A percentile compares a stretch with the other conserved stretches of the same genome.
Evolutionary conservation across 2,329 filamentous ascomycete species (phyloP).

Genomic region (Nigrospora sphaerica): DNA sequence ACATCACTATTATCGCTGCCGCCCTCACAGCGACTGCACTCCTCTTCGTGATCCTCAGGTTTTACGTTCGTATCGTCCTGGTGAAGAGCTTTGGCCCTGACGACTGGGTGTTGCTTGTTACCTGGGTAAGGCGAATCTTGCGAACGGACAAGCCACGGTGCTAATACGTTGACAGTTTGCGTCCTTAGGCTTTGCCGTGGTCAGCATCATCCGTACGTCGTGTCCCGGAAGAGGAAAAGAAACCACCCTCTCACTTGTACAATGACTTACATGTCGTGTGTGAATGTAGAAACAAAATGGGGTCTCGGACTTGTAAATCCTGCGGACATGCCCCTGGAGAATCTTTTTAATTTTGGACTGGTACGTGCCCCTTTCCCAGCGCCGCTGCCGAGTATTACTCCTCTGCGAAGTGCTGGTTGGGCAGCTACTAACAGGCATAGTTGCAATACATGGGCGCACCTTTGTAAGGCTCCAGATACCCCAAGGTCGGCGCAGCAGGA

Average conservation of each 20-base stretch:
- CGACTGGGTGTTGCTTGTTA: conserved; percentile 22
- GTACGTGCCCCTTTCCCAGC: conserved; percentile 10
- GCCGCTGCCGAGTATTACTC: neutral
- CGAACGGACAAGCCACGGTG: neutral
- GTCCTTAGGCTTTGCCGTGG: conserved; percentile 24
- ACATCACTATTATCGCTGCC: conserved; percentile 20
- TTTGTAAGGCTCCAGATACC: conserved; percentile 22
- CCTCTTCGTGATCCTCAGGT: conserved; percentile 20
- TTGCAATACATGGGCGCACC: conserved; percentile 32
- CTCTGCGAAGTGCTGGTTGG: neutral
- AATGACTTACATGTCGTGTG: too few relatives aligned
- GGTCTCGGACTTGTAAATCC: conserved; percentile 29
- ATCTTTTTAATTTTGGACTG: conserved; percentile 30
- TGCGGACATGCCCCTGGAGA: conserved; percentile 27
- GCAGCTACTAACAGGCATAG: neutral
- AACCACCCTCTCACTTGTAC: neutral
- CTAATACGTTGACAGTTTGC: conserved; percentile 4
- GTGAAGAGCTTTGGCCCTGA: conserved; percentile 27
- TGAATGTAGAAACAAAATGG: conserved; percentile 32
- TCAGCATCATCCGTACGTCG: conserved; percentile 28
- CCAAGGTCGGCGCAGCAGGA: neutral
- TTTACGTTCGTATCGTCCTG: conserved; percentile 25
- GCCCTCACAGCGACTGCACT: conserved; percentile 23
- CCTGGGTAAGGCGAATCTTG: conserved; percentile 15
- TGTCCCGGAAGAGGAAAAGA: neutral